Evolutionary conservation across 768 basidiomycete species (phyloP), one percentile per base, ranked within the genome.

Genomic region (Neoboletus magnificus): DNA sequence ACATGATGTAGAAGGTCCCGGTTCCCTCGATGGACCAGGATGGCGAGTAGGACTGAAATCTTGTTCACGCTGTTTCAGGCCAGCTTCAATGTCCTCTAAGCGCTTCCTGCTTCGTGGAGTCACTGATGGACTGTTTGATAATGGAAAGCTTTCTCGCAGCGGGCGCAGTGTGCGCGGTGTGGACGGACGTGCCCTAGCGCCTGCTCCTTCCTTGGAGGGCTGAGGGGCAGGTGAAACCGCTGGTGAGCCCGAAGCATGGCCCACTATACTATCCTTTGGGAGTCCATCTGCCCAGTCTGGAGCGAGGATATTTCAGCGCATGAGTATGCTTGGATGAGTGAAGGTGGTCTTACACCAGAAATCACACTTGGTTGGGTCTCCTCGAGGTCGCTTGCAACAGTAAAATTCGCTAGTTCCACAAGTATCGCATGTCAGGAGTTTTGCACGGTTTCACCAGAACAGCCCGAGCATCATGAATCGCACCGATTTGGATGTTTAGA

Each of bases 261-360:
- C n/a, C n/a, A 8, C 30, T n/a, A 10, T n/a, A 25, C 15, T n/a
- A 44, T 51, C 46, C 18, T 8, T 51, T 40, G 57, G 53, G 18
- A 51, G 59, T 27, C 67, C 60, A 37, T 76, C 69, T 37, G 64
- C 73, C 76, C 75, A 77, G 18, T 43, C 74, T 77, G 41, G 16
- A 30, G 41, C 10, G 29, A 41, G 44, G 39, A 46, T 6, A 15
- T 37, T 30, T 44, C 42, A 32, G 39, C 25, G 32, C 20, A 40
- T 4, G 13, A 42, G 23, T 43, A 32, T 39, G 27, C 40, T 22
- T 10, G 18, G 39, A 39, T 15, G 7, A 41, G 0, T 18, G 30
- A 52, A 3, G 16, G 18, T 1, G 37, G 43, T 53, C 68, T 46
- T 64, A 79, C 80, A 54, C 55, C 74, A 81, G 56, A 80, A 82